phyloP scores from a whole-genome alignment of 805 yeast genomes.

The Wickerhamomyces strasburgensis region DNA sequence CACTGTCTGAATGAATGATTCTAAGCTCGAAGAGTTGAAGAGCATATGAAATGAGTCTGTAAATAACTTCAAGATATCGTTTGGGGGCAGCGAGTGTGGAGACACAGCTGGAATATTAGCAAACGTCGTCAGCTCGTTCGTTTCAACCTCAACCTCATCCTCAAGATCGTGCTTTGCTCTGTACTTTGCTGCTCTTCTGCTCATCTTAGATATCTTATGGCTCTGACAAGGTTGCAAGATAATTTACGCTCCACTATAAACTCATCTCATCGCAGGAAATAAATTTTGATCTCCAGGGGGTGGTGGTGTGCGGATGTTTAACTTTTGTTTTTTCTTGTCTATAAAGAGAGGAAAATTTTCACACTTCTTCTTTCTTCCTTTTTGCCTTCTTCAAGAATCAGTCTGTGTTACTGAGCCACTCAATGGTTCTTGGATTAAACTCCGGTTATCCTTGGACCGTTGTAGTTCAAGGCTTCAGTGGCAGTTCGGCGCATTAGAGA shows the following conservation, averaged over 20 bases:
- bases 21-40: conserved; percentile 21
- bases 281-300: no score
- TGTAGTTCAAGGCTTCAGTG: conserved; percentile 26
- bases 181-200: conserved; percentile 21
- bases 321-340: no score
- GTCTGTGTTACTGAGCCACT: conserved; percentile 51
- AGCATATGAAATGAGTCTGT: conserved; percentile 18
- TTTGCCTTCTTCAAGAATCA: conserved; percentile 23
- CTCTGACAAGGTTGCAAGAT: no score
- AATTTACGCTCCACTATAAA: no score
- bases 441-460: conserved; percentile 14
- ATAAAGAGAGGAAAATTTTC: conserved; percentile 1
- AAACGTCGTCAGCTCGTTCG: conserved; percentile 1
- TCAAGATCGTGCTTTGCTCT: conserved; percentile 9
- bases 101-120: conserved; percentile 18
- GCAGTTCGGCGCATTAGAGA: conserved; percentile 61
- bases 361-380: neutral
- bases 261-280: no score
- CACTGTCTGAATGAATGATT: conserved; percentile 55
- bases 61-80: conserved; percentile 21
- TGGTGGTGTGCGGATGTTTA: no score
- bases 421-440: conserved; percentile 29
- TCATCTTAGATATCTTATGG: conserved; percentile 7
- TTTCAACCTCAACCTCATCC: conserved; percentile 6
- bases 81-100: conserved; percentile 18